These are phyloP conservation scores for Salvia hispanica DNA, from an alignment of 257 asterid genomes.

Conservation along the genomic window DNA sequence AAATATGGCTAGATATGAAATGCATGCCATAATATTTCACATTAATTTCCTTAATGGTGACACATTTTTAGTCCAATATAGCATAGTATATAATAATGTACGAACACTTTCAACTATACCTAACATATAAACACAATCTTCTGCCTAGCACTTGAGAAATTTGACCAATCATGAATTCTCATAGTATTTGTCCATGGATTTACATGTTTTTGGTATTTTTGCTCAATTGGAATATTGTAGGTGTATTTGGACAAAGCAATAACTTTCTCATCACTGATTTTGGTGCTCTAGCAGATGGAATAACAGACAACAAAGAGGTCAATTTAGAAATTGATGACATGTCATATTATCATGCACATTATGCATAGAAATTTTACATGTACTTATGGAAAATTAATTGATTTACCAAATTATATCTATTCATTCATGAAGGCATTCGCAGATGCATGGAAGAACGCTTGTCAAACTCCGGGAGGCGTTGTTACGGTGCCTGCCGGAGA, in stretches of 20 bases:
- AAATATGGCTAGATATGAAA: too few species aligned
- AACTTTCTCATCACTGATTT: conserved; percentile 37
- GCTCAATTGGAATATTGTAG: not conserved
- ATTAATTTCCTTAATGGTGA: too few species aligned
- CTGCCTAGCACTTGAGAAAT: not conserved
- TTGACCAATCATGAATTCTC: not conserved
- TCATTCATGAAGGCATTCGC: conserved; percentile 41
- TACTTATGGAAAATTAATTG: not conserved
- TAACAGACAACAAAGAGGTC: conserved; percentile 47
- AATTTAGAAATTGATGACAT: not conserved
- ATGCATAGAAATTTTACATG: too few species aligned
- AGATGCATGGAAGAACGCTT: conserved; percentile 54
- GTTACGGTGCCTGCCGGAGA: conserved; percentile 46
- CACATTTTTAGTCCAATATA: too few species aligned
- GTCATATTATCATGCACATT: too few species aligned
- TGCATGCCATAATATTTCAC: too few species aligned
- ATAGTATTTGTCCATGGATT: not conserved
- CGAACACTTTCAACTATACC: too few species aligned
- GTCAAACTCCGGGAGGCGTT: conserved; percentile 37
- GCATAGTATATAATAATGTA: too few species aligned
- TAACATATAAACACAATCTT: too few species aligned
- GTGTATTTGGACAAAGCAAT: conserved; percentile 5
- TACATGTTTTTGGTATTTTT: not conserved
- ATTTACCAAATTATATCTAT: not conserved
- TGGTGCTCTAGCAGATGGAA: conserved; percentile 52